Base-by-base conservation (phyloP, 176 grass and related monocot species). In the Stipa capillata region DNA sequence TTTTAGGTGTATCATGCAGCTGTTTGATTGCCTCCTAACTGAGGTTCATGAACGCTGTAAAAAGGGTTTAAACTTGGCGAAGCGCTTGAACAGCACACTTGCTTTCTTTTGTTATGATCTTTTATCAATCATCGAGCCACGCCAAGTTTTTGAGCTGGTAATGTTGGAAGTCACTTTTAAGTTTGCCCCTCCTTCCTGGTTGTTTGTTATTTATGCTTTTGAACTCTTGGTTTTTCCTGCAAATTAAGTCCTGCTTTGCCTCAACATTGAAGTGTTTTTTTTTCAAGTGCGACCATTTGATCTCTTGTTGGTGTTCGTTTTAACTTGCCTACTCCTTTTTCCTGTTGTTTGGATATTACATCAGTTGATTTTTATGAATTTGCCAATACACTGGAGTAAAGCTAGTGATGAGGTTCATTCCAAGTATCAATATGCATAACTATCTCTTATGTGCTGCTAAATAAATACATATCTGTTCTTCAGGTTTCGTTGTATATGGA, bases 41-140 rank as follows among this genome's bases (percentile, higher is more conserved):
- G 96, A 99, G 85, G 96, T 99, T 86, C 96, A 99, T 67, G 96
- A 99, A 77, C 89, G 96, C 25, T 99, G 96, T 85, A 93, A 97
- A 70, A 97, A 93, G 74, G 94, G 94, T 83, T 84, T 97, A 74
- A 91, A 88, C 68, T 82, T 97, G 70, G 94, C 94, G 15, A 97
- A 97, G 76, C 90, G 88, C 35, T 84, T 97, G 75, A 97, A 97
- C 81, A 97, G 87, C 74, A 93, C 89, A 4, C 86, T 97, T 52
- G 88, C 94, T 44, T 97, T 97, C 76, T 97, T 97, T 80, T 97
- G 94, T 84, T 93, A 93, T 56, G 90, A 97, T 65, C 83, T 97
- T 59, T 71, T 97, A 60, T 93, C 94, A 65, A 77, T 93, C 58
- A 93, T 97, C 79, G 94, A 97, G 69, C 90, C 94, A 20, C 94